phyloP scores from a whole-genome alignment of 2,329 filamentous ascomycete species.

The Rutstroemia sydowiana region DNA sequence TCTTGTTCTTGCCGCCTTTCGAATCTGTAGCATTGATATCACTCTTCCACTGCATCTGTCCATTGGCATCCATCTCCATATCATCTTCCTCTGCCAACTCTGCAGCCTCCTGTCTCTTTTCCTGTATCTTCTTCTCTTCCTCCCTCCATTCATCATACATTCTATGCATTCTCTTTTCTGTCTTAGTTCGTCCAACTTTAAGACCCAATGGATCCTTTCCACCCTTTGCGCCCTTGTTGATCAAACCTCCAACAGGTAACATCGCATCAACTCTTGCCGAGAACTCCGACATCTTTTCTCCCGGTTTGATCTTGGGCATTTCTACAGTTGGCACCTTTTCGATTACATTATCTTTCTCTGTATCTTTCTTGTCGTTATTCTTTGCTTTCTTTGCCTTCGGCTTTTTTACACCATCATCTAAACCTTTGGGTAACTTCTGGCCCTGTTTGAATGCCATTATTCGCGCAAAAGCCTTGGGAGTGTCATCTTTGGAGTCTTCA shows the following conservation, averaged over 20 bases:
- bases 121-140: conserved; percentile 47
- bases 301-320: conserved; percentile 67
- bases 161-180: conserved; percentile 76
- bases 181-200: conserved; percentile 67
- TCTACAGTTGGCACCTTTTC: conserved; percentile 27
- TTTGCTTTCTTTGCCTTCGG: conserved; percentile 28
- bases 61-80: conserved; percentile 25
- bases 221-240: conserved; percentile 50
- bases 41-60: conserved; percentile 47
- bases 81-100: conserved; percentile 30
- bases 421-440: conserved; percentile 53
- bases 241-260: conserved; percentile 66
- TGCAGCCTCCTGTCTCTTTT: conserved; percentile 23
- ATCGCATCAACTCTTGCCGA: conserved; percentile 75
- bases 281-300: conserved; percentile 79
- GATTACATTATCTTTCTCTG: conserved; percentile 12
- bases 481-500: conserved; percentile 51
- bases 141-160: conserved; percentile 72
- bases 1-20: conserved; percentile 12
- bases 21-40: conserved; percentile 48
- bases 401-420: conserved; percentile 60
- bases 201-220: conserved; percentile 58
- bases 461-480: conserved; percentile 78
- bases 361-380: conserved; percentile 12
- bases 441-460: conserved; percentile 68